phyloP scores from a whole-genome alignment of 805 yeast genomes.

The Saturnispora ahearnii region DNA sequence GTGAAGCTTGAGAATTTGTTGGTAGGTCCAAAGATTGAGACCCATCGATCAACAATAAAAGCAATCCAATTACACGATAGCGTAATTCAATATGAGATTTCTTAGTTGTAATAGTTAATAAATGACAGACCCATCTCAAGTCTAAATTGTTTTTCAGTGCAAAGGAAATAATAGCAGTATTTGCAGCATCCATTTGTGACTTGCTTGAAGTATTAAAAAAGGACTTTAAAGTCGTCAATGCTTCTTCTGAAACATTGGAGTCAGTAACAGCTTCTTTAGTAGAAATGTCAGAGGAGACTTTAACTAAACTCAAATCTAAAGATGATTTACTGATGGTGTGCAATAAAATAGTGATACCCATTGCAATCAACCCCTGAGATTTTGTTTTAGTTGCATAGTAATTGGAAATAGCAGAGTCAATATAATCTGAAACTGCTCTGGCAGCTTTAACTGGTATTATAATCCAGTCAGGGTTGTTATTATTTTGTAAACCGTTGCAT shows the following conservation, averaged over 20 bases:
- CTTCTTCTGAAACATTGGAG: constrained; percentile 11
- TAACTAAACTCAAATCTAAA: constrained; percentile 16
- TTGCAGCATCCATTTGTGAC: constrained; percentile 49
- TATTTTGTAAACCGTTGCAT: constrained; percentile 18
- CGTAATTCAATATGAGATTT: constrained; percentile 49
- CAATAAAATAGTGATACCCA: constrained; percentile 32
- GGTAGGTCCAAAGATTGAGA: constrained; percentile 42
- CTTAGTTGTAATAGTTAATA: constrained; percentile 57
- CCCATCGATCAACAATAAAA: constrained; percentile 26
- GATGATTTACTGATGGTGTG: constrained; percentile 24
- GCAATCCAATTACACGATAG: constrained; percentile 18
- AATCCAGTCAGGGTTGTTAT: constrained; percentile 35
- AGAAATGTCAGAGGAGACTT: constrained; percentile 5
- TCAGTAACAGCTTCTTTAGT: neutral
- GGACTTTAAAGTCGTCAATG: constrained; percentile 38
- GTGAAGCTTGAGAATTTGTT: constrained; percentile 6
- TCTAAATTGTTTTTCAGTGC: constrained; percentile 26
- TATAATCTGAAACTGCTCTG: constrained; percentile 27
- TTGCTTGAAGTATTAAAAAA: constrained; percentile 58
- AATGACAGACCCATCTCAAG: constrained; percentile 42
- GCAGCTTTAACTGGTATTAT: constrained; percentile 34
- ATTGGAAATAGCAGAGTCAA: constrained; percentile 18
- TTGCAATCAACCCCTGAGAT: constrained; percentile 16
- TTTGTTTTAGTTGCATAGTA: neutral
- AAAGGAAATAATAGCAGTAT: constrained; percentile 43